phyloP scores from a whole-genome alignment of 2,329 filamentous ascomycete genomes.

The Penicillium occitanis region DNA sequence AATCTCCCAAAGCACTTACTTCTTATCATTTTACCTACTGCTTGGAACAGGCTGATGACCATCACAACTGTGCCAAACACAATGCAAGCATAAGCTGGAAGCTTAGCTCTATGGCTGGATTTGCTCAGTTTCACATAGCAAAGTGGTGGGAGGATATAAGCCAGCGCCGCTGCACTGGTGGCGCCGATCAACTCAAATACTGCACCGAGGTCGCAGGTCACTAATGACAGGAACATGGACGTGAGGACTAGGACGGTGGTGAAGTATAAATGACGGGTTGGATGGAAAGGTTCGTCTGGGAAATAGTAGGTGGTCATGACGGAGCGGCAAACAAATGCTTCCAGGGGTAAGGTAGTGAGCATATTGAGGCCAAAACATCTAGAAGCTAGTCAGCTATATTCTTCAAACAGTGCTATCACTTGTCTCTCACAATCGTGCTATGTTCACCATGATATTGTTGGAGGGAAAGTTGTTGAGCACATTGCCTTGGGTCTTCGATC shows the following conservation, averaged over 20 bases:
- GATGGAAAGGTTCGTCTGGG: constrained; percentile 71
- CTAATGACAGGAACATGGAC: constrained; percentile 72
- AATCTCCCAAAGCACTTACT: constrained; percentile 32
- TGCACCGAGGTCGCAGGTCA: constrained; percentile 89
- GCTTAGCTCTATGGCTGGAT: constrained; percentile 69
- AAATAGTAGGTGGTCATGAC: constrained; percentile 89
- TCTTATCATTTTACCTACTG: constrained; percentile 64
- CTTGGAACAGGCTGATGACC: constrained; percentile 74
- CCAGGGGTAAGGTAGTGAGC: constrained; percentile 92
- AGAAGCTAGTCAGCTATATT: constrained; percentile 27
- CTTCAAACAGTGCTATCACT: background rate
- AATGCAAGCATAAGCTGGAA: constrained; percentile 69
- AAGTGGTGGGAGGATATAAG: constrained; percentile 90
- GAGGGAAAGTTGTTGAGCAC: constrained; percentile 96
- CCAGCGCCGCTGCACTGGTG: constrained; percentile 88
- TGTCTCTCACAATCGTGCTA: constrained; percentile 70
- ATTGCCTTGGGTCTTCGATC: constrained; percentile 87
- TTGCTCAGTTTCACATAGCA: constrained; percentile 94
- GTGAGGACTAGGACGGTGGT: constrained; percentile 77
- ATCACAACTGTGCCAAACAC: constrained; percentile 78
- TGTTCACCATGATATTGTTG: constrained; percentile 89
- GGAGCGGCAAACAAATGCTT: constrained; percentile 96
- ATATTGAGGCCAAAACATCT: constrained; percentile 95
- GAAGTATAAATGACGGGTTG: constrained; percentile 81
- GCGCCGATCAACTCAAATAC: constrained; percentile 97